Evolutionary conservation across 192 early-diverging fungal species (phyloP).

Genomic region (Phlyctochytrium planicorne): DNA sequence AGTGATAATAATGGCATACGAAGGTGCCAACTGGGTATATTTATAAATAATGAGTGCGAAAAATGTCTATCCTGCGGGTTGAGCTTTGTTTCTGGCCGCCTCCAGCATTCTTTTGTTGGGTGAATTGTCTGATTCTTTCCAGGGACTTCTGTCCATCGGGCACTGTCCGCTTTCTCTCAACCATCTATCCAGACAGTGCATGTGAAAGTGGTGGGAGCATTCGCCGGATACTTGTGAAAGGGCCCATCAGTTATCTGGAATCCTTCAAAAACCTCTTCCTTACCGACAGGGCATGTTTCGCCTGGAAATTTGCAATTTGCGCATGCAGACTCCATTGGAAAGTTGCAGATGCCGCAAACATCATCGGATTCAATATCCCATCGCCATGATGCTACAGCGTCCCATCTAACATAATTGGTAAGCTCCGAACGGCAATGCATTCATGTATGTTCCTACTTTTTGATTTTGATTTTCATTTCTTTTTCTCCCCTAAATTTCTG

Average conservation of each 20-base stretch:
- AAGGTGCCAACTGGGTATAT: no score
- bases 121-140: slow-evolving; percentile 39
- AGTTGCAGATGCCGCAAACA: slow-evolving; percentile 89
- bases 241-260: not conserved
- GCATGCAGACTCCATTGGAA: slow-evolving; percentile 67
- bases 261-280: not conserved
- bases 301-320: slow-evolving; percentile 28
- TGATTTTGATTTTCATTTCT: no score
- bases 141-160: slow-evolving; percentile 85
- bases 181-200: slow-evolving; percentile 82
- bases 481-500: no score
- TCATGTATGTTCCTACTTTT: no score
- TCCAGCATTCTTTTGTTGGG: no score
- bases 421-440: no score
- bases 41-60: no score
- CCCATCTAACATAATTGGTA: no score
- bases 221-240: slow-evolving; percentile 75
- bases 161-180: slow-evolving; percentile 60
- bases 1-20: no score
- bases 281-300: slow-evolving; percentile 38
- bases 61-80: no score
- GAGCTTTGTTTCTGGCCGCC: no score
- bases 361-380: slow-evolving; percentile 79
- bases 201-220: slow-evolving; percentile 90
- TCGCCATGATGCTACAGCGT: slow-evolving; percentile 80